A percentile compares a stretch with the other conserved stretches of the same genome.
Evolutionary conservation across 2,329 filamentous ascomycete genomes (phyloP).

Genomic region (Scopulariopsis brevicaulis): DNA sequence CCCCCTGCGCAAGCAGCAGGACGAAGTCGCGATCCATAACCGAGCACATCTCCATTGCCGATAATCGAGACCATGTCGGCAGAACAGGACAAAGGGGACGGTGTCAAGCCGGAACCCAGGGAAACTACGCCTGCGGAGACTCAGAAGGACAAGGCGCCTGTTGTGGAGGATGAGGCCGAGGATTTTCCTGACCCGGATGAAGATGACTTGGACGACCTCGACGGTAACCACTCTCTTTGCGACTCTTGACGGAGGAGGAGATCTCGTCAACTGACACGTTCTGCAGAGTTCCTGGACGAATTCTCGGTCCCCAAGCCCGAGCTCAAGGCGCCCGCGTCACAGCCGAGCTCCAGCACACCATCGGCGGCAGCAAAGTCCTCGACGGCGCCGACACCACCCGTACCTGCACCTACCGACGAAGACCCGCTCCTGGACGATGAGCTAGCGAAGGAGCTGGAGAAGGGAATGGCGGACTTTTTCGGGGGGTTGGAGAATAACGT

Average conservation of each 20-base stretch:
- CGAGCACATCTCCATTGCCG: not conserved
- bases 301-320: slow-evolving; percentile 19
- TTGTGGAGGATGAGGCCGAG: slow-evolving; percentile 20
- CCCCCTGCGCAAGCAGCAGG: not conserved
- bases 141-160: slow-evolving; percentile 4
- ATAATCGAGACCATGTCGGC: not conserved
- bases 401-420: slow-evolving; percentile 11
- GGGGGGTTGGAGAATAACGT: slow-evolving; percentile 55
- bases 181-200: slow-evolving; percentile 82
- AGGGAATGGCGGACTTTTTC: slow-evolving; percentile 77
- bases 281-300: slow-evolving; percentile 1
- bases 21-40: not conserved
- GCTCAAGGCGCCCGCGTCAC: slow-evolving; percentile 8
- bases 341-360: slow-evolving; percentile 2
- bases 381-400: not conserved
- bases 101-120: not conserved
- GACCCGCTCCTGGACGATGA: slow-evolving; percentile 56
- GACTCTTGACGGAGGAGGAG: too few relatives aligned
- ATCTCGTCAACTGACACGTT: not conserved
- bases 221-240: slow-evolving; percentile 44
- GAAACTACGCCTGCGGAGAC: not conserved
- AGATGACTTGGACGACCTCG: slow-evolving; percentile 83
- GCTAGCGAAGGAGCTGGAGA: slow-evolving; percentile 77
- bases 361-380: not conserved
- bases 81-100: not conserved